Conservation (phyloP, 148 eudicot species). For the Oxyria digyna region DNA sequence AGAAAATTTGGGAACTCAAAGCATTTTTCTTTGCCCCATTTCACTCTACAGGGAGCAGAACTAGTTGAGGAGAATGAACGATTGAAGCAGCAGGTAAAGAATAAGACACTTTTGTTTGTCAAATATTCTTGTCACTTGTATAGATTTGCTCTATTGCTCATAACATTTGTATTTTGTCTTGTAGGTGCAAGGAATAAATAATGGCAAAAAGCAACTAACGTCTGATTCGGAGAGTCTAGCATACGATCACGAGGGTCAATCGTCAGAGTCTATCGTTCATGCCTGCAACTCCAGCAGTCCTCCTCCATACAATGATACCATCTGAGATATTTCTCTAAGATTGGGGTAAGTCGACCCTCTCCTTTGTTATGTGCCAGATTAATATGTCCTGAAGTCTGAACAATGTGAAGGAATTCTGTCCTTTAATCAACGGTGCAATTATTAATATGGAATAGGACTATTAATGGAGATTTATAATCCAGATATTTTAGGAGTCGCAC, state of each 20-base stretch:
- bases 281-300: slow-evolving; percentile 39
- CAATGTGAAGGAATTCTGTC: no score
- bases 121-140: background rate
- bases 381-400: no score
- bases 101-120: background rate
- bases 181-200: slow-evolving; percentile 28
- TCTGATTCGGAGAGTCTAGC: slow-evolving; percentile 28
- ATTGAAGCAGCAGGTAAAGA: slow-evolving; percentile 35
- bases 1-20: no score
- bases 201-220: slow-evolving; percentile 13
- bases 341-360: slow-evolving; percentile 23
- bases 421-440: no score
- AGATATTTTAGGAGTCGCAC: no score
- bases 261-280: slow-evolving; percentile 58
- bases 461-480: no score
- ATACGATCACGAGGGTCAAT: slow-evolving; percentile 49
- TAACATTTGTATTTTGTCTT: background rate
- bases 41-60: slow-evolving; percentile 34
- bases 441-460: no score
- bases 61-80: slow-evolving; percentile 67
- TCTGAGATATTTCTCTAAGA: slow-evolving; percentile 58
- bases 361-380: no score
- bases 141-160: background rate
- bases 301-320: slow-evolving; percentile 49
- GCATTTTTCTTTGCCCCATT: no score